These are phyloP conservation scores for Escallonia herrerae DNA, from an alignment of 129 eudicot species.

Conservation along the genomic window DNA sequence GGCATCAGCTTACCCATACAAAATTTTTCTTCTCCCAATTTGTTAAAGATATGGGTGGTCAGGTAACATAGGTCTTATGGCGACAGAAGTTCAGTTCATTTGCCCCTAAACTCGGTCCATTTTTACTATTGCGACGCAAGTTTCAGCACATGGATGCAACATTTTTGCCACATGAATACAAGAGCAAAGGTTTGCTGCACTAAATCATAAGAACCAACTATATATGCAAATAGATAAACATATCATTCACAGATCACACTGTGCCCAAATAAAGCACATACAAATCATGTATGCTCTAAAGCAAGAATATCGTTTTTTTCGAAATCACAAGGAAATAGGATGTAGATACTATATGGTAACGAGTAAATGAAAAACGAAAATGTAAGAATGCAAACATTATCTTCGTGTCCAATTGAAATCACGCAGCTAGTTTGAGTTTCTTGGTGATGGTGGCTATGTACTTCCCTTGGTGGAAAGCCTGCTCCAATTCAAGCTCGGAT, in stretches of 20 bases:
- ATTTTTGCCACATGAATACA: too few species aligned
- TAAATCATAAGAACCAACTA: too few species aligned
- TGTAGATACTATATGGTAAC: background rate
- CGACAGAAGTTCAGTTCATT: too few species aligned
- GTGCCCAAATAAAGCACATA: background rate
- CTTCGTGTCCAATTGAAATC: constrained; percentile 11
- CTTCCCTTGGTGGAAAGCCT: constrained; percentile 92
- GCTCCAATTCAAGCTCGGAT: constrained; percentile 61
- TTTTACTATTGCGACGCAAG: too few species aligned
- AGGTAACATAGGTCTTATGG: too few species aligned
- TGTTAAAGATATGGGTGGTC: too few species aligned
- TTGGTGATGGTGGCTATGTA: constrained; percentile 65
- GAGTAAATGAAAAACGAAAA: background rate
- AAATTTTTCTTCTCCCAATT: too few species aligned
- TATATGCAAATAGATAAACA: too few species aligned
- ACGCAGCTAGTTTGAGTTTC: constrained; percentile 71
- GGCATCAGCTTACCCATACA: too few species aligned
- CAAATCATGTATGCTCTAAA: constrained; percentile 3
- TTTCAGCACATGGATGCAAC: too few species aligned
- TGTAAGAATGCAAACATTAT: constrained; percentile 8
- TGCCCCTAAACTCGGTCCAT: too few species aligned
- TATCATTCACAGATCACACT: constrained; percentile 6
- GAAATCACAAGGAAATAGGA: constrained; percentile 9
- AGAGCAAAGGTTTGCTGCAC: too few species aligned
- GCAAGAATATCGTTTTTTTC: constrained; percentile 17